phyloP scores from a whole-genome alignment of 2,329 filamentous ascomycete genomes.

The Penicillium sp. region DNA sequence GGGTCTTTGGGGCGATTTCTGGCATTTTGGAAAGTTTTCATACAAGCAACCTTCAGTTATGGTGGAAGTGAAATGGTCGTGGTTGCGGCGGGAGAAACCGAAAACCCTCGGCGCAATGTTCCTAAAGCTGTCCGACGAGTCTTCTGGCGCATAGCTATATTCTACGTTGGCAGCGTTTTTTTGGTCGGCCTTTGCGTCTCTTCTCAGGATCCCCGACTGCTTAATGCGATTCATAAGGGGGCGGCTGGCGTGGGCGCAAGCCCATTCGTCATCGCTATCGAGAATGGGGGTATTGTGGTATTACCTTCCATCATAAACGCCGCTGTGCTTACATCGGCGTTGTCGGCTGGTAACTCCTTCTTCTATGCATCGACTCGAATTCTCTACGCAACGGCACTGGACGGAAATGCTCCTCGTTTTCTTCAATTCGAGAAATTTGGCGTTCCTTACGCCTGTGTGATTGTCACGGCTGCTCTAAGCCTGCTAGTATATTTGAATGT shows the following conservation, averaged over 20 bases:
- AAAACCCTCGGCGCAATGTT: constrained; percentile 52
- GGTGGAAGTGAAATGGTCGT: constrained; percentile 50
- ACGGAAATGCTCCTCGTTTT: constrained; percentile 58
- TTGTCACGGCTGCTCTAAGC: constrained; percentile 63
- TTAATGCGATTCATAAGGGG: constrained; percentile 39
- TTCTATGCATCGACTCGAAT: constrained; percentile 66
- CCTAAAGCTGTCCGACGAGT: constrained; percentile 54
- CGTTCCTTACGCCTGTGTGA: constrained; percentile 70
- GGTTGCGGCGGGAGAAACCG: constrained; percentile 53
- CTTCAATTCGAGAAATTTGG: constrained; percentile 54
- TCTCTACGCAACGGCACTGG: constrained; percentile 64
- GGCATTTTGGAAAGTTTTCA: constrained; percentile 40
- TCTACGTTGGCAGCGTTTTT: constrained; percentile 58
- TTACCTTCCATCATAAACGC: constrained; percentile 70
- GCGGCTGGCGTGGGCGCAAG: constrained; percentile 45
- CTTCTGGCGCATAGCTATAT: constrained; percentile 56
- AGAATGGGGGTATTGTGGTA: constrained; percentile 59
- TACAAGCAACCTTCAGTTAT: constrained; percentile 27
- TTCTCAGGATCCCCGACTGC: constrained; percentile 49
- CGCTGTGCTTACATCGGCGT: constrained; percentile 65
- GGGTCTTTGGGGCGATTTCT: constrained; percentile 47
- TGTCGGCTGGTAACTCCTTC: constrained; percentile 65
- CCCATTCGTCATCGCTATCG: constrained; percentile 67
- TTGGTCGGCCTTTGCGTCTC: constrained; percentile 48
- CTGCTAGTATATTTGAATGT: constrained; percentile 73